Base-by-base conservation (phyloP, 1,284 basidiomycete genomes). In the Pyrrhoderma noxium region DNA sequence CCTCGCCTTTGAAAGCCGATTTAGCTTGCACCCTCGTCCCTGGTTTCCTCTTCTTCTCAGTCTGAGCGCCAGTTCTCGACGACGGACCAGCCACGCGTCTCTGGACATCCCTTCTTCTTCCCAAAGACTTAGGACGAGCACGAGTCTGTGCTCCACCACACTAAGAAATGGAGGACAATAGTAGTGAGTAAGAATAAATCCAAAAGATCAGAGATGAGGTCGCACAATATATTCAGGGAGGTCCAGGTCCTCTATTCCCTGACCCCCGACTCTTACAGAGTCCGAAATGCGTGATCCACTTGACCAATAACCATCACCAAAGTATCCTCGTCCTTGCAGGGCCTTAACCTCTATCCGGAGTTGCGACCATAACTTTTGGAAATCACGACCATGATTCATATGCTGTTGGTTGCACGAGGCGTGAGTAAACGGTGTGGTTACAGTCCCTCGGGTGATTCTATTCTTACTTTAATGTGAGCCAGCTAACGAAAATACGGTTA, bases 281-380 rank as follows among this genome's bases (percentile, higher is more conserved):
- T 89, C 85, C 1, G 69, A 70, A 7, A 90, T 69, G 38, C 85
- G 75, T 14, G 67, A 77, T 1, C 88, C 86, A 44, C 82, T 79
- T 14, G 87, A 90, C 85, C 85, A 90, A 59, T 83, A 86, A 85
- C 86, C 88, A 62, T 90, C 86, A 0, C 88, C 87, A 54, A 82
- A 89, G 62, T 90, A 90, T 14, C 83, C 86, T 63, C 71, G 77
- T 45, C 67, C 68, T 61, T 88, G 86, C 16, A 89, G 68, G n/a
- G 70, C 71, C 22, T 75, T 68, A 9, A 89, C 82, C 62, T 90
- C 85, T 35, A 64, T 65, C 22, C 75, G 68, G 8, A 90, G 73
- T 55, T 73, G 76, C 34, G 67, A 70, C 82, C 86, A 88, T 2
- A 89, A 69, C 14, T 76, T 71, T 67, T 89, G 86, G 63, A 90